These are phyloP conservation scores for Mycena leptocephala DNA, from an alignment of 768 basidiomycete genomes.

Conservation along the genomic window DNA sequence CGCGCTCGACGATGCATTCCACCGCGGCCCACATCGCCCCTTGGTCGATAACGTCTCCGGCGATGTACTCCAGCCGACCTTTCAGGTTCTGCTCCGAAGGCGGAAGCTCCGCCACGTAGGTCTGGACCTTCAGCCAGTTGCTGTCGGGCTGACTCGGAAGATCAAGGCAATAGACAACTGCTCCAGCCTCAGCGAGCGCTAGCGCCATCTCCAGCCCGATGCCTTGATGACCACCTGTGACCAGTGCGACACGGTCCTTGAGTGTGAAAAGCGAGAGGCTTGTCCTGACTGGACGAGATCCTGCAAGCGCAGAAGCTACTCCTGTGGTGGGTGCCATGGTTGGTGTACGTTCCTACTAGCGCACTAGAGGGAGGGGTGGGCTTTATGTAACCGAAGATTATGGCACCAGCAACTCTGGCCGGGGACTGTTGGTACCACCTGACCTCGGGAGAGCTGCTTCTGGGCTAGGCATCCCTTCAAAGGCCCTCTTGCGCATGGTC, in stretches of 20 bases:
- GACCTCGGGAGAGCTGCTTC: no score
- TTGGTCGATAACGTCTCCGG: slow-evolving; percentile 78
- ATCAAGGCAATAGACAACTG: slow-evolving; percentile 76
- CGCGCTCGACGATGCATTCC: slow-evolving; percentile 74
- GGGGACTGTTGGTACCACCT: no score
- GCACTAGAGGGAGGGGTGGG: neutral
- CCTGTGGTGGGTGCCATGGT: neutral
- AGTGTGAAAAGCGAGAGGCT: neutral
- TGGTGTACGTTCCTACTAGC: neutral
- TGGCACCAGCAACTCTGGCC: no score
- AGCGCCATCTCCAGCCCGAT: slow-evolving; percentile 89
- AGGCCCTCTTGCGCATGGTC: no score
- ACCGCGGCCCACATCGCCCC: slow-evolving; percentile 68
- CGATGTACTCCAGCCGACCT: slow-evolving; percentile 69
- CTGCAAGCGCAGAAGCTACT: neutral
- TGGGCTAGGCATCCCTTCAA: no score
- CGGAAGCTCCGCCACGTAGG: slow-evolving; percentile 63
- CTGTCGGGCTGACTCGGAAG: slow-evolving; percentile 62
- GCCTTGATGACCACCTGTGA: slow-evolving; percentile 77
- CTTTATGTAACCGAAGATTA: neutral
- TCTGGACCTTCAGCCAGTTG: slow-evolving; percentile 65
- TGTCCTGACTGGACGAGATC: neutral
- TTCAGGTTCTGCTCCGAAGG: neutral
- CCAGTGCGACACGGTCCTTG: slow-evolving; percentile 65
- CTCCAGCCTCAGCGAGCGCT: slow-evolving; percentile 75